Base-by-base conservation (phyloP, 805 yeast species). In the Jamesozyma gamospora region DNA sequence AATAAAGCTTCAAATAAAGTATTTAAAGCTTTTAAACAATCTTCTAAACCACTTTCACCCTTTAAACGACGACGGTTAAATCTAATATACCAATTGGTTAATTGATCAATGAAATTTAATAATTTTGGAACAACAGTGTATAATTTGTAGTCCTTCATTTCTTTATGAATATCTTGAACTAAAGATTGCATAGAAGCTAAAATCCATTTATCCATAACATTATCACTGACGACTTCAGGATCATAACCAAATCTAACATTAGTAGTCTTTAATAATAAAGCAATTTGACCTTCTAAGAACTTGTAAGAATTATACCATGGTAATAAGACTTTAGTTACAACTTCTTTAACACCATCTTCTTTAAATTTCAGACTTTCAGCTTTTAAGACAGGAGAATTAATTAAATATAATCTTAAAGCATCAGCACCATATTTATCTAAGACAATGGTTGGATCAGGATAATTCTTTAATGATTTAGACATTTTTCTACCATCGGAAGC, bases 241-340 rank as follows among this genome's bases (percentile, higher is more conserved):
- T 88, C 81, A 64, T 78, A 88, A 51, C 72, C 69, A 70, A 83
- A 92, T 37, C 77, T 85, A 45, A 73, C 59, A 40, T 73, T 74
- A 36, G 80, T 74, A 40, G 77, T 75, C 69, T 90, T 92, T 67
- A 81, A 77, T 60, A 83, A 74, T 40, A 92, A 66, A 19, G 85
- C 83, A 49, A 88, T 82, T 55, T 94, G 95, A 51, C 92, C 96
- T 57, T 88, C 95, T 70, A 88, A 81, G 71, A 92, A 92, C 65
- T 90, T 92, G 74, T 71, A 90, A 25, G 96, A 84, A 70, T 92
- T 92, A 87, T 90, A 92, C 98, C 97, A 94, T 54, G 99, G 99
- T 56, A 92, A 72, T 57, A 90, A 69, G 33, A 92, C 98, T 66
- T 88, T 85, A 27, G 96, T 82, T 32, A 92, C 94, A 58, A 92